Evolutionary conservation across 176 grass and related monocot genomes (phyloP).

Genomic region (Aegilops longissima): DNA sequence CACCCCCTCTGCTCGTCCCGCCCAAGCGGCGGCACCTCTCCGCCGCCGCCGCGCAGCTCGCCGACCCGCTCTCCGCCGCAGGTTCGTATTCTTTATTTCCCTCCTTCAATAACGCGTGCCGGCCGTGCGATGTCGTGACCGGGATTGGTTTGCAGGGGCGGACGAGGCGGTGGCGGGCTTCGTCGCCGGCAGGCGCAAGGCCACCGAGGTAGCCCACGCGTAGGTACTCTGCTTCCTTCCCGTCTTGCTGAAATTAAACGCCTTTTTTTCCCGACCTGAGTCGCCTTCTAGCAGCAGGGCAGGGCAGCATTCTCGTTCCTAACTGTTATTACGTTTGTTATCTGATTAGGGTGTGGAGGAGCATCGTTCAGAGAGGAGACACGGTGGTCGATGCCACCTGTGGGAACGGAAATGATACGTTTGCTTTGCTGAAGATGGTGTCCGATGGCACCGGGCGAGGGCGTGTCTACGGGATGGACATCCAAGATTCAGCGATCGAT

Average conservation of each 20-base stretch:
- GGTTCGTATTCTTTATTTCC: background rate
- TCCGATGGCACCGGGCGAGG: conserved; percentile 49
- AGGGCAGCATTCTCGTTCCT: background rate
- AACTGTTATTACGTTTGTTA: background rate
- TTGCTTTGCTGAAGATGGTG: conserved; percentile 81
- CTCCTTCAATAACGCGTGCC: background rate
- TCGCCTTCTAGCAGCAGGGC: background rate
- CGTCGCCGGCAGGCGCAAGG: conserved; percentile 70
- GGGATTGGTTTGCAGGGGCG: conserved; percentile 35
- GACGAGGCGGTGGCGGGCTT: conserved; percentile 68
- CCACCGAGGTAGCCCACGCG: conserved; percentile 91
- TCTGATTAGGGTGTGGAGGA: conserved; percentile 75
- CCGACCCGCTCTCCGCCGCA: background rate
- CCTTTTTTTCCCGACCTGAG: background rate
- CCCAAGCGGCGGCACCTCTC: conserved; percentile 40
- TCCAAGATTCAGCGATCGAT: conserved; percentile 68
- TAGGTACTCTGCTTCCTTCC: conserved; percentile 47
- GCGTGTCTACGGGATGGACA: conserved; percentile 80
- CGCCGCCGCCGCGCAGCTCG: conserved; percentile 11
- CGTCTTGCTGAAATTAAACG: background rate
- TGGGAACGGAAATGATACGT: conserved; percentile 77
- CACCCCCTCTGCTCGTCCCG: background rate
- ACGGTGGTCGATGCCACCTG: conserved; percentile 91
- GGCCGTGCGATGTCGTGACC: background rate
- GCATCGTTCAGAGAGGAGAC: conserved; percentile 70